phyloP scores from a whole-genome alignment of 73 alveolate species.

The Symbiodinium natans region DNA sequence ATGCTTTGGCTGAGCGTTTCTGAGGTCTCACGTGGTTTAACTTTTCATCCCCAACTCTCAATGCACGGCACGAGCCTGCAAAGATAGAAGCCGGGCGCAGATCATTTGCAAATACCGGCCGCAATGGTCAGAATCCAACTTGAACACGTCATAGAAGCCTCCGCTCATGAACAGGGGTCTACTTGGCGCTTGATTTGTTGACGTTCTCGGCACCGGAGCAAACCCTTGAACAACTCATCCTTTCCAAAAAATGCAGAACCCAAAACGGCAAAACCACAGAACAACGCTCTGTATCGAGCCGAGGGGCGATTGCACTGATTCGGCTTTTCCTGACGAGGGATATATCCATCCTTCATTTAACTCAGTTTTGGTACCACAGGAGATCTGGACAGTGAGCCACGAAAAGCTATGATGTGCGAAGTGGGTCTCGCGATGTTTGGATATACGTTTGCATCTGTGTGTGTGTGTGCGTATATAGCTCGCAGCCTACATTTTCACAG shows the following conservation, averaged over 20 bases:
- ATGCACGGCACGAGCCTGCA: neutral
- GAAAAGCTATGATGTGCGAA: no score
- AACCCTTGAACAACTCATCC: no score
- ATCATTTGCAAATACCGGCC: conserved; percentile 58
- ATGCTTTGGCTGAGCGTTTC: no score
- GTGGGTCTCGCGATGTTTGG: neutral
- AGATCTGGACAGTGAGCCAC: no score
- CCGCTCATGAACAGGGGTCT: neutral
- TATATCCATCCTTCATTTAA: neutral
- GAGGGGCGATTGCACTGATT: conserved; percentile 64
- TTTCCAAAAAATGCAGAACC: no score
- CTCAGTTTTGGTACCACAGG: no score
- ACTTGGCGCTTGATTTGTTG: no score
- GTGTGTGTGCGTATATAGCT: neutral
- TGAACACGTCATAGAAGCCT: conserved; percentile 72
- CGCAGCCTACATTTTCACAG: neutral
- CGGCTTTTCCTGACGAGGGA: conserved; percentile 29
- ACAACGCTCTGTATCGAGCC: no score
- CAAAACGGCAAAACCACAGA: no score
- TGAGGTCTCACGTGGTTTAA: no score
- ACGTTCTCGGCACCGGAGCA: no score
- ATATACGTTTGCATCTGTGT: neutral
- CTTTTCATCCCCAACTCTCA: no score
- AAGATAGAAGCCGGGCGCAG: conserved; percentile 29
- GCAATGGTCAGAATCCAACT: conserved; percentile 51